Conservation (phyloP, 306 rosid species). For the barrel medic (Medicago truncatula) region DNA sequence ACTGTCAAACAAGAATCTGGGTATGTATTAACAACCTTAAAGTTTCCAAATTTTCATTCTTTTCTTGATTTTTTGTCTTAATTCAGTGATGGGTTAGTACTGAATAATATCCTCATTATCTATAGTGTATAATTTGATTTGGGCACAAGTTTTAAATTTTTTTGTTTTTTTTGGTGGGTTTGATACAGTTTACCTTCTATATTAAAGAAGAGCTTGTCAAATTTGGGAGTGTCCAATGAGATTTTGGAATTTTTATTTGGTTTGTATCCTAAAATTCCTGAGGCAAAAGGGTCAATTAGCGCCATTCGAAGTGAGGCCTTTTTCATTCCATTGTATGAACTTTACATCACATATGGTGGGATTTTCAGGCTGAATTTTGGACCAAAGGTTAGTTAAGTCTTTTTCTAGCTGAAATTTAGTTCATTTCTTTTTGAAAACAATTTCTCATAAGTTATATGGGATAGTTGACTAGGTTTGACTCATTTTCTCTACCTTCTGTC, state of each 20-base stretch:
- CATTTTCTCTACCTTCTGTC: neutral
- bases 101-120: too few relatives aligned
- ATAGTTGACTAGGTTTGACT: neutral
- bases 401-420: slow-evolving; percentile 12
- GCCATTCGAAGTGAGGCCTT: slow-evolving; percentile 85
- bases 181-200: slow-evolving; percentile 62
- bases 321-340: slow-evolving; percentile 88
- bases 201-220: slow-evolving; percentile 64
- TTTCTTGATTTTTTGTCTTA: neutral
- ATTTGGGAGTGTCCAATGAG: slow-evolving; percentile 74
- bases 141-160: neutral
- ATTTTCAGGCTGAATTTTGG: slow-evolving; percentile 89
- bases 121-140: slow-evolving; percentile 23
- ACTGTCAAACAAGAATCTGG: slow-evolving; percentile 66
- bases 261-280: slow-evolving; percentile 69
- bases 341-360: slow-evolving; percentile 90
- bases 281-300: slow-evolving; percentile 76
- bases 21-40: slow-evolving; percentile 48
- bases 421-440: slow-evolving; percentile 12
- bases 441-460: neutral
- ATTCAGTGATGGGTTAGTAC: slow-evolving; percentile 17
- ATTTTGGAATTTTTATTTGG: slow-evolving; percentile 62
- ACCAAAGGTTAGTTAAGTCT: slow-evolving; percentile 79
- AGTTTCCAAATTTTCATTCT: slow-evolving; percentile 32
- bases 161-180: slow-evolving; percentile 42